Conservation (phyloP, 805 yeast species). For the Myxozyma udenii region DNA sequence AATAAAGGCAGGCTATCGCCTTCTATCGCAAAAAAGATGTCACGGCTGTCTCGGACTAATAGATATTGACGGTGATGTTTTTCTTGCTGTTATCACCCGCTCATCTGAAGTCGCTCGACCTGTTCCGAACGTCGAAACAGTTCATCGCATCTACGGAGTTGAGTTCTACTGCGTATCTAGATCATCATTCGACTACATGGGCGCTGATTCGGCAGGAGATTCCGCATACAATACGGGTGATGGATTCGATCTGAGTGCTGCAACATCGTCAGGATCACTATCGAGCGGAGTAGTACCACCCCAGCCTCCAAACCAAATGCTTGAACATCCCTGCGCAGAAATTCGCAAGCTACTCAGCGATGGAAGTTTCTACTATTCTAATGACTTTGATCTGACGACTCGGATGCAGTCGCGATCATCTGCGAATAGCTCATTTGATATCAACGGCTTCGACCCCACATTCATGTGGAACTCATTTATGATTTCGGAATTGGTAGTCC, state of each 20-base stretch:
- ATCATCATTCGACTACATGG: slow-evolving; percentile 75
- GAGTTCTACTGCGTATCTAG: slow-evolving; percentile 77
- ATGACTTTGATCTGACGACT: slow-evolving; percentile 90
- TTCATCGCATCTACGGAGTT: slow-evolving; percentile 76
- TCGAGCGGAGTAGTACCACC: slow-evolving; percentile 8
- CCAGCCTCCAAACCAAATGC: slow-evolving; percentile 12
- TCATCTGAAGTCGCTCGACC: slow-evolving; percentile 79
- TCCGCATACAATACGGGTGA: slow-evolving; percentile 42
- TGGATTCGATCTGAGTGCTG: slow-evolving; percentile 12
- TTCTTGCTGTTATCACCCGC: slow-evolving; percentile 75
- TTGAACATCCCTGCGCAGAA: slow-evolving; percentile 79
- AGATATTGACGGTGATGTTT: slow-evolving; percentile 62
- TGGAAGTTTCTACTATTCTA: slow-evolving; percentile 89
- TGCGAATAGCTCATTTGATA: slow-evolving; percentile 27
- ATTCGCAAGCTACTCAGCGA: slow-evolving; percentile 71
- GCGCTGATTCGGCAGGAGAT: slow-evolving; percentile 64
- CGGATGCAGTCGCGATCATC: slow-evolving; percentile 55
- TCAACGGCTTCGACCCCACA: slow-evolving; percentile 63
- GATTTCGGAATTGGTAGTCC: slow-evolving; percentile 76
- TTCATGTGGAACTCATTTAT: slow-evolving; percentile 97
- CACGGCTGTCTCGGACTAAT: slow-evolving; percentile 73
- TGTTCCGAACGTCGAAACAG: slow-evolving; percentile 63
- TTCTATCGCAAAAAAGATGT: slow-evolving; percentile 44
- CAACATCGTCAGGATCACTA: slow-evolving; percentile 28
- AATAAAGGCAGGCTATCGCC: slow-evolving; percentile 42